A percentile compares a stretch with the other conserved stretches of the same genome.
These are phyloP conservation scores for Lathyrus oleraceus DNA, from an alignment of 306 rosid genomes.

Conservation along the genomic window DNA sequence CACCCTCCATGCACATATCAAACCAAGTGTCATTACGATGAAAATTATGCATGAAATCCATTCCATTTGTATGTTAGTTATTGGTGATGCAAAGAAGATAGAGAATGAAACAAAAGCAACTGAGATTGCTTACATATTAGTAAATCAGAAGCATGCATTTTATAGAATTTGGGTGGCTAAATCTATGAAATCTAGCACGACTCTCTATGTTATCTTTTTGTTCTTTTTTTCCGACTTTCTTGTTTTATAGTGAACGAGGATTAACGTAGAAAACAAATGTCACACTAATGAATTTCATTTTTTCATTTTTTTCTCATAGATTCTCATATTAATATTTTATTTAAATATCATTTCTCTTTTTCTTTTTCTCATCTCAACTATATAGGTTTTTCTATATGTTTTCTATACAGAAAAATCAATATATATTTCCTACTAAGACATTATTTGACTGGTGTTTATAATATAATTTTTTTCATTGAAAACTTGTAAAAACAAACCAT, in stretches of 20 bases:
- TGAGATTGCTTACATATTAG: neutral
- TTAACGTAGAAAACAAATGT: too few species aligned
- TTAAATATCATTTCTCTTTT: too few species aligned
- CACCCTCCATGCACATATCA: conserved; percentile 41
- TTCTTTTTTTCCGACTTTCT: neutral
- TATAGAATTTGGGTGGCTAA: neutral
- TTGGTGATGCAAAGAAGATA: neutral
- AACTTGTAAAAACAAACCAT: too few species aligned
- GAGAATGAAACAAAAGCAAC: neutral
- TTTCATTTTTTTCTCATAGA: too few species aligned
- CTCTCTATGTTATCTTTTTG: conserved; percentile 2
- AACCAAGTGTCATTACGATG: neutral
- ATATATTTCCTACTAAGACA: too few species aligned
- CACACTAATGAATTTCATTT: too few species aligned
- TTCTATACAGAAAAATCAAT: too few species aligned
- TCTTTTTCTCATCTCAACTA: too few species aligned
- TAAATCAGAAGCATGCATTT: neutral
- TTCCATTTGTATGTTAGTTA: neutral
- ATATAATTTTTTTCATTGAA: too few species aligned
- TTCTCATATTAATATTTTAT: too few species aligned
- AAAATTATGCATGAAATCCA: neutral
- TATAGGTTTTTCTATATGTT: too few species aligned
- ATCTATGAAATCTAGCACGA: neutral
- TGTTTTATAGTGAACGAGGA: neutral
- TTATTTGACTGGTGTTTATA: too few species aligned